Conservation (phyloP, 2,329 filamentous ascomycete species). For the Pezicula neosporulosa region DNA sequence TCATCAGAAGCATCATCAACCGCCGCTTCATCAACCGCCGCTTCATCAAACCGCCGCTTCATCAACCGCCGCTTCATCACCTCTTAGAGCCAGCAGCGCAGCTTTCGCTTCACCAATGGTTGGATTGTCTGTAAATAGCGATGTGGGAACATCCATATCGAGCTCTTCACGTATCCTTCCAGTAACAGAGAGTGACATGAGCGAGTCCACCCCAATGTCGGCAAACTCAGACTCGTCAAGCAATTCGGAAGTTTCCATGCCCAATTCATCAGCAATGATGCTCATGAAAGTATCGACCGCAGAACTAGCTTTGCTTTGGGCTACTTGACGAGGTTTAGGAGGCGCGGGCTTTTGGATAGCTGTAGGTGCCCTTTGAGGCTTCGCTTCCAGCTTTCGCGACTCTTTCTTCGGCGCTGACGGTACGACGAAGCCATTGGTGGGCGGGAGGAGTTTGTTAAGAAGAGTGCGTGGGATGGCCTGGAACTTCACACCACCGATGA, state of each 20-base stretch:
- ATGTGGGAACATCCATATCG: slow-evolving; percentile 38
- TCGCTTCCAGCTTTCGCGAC: too few species aligned
- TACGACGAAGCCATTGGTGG: slow-evolving; percentile 27
- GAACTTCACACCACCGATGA: slow-evolving; percentile 23
- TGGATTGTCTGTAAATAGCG: too few species aligned
- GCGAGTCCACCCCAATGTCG: slow-evolving; percentile 57
- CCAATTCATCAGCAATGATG: slow-evolving; percentile 54
- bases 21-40: too few species aligned
- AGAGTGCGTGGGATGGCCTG: slow-evolving; percentile 44
- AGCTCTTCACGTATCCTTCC: slow-evolving; percentile 56
- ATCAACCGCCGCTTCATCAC: too few species aligned
- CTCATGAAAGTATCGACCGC: slow-evolving; percentile 32
- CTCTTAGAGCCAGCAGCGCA: too few species aligned
- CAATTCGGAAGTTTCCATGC: slow-evolving; percentile 50
- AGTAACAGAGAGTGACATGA: slow-evolving; percentile 57
- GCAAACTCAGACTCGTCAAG: slow-evolving; percentile 53
- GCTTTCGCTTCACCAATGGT: too few species aligned
- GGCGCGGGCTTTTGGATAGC: too few species aligned
- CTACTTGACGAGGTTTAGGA: too few species aligned
- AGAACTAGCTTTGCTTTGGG: too few species aligned
- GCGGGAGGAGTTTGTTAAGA: slow-evolving; percentile 53
- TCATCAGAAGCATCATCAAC: too few species aligned
- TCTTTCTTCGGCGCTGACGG: slow-evolving; percentile 29
- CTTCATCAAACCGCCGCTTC: too few species aligned
- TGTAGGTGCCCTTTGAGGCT: too few species aligned